These are phyloP conservation scores for Trypanosoma cruzi DNA, from an alignment of 208 protist species.

Conservation along the genomic window DNA sequence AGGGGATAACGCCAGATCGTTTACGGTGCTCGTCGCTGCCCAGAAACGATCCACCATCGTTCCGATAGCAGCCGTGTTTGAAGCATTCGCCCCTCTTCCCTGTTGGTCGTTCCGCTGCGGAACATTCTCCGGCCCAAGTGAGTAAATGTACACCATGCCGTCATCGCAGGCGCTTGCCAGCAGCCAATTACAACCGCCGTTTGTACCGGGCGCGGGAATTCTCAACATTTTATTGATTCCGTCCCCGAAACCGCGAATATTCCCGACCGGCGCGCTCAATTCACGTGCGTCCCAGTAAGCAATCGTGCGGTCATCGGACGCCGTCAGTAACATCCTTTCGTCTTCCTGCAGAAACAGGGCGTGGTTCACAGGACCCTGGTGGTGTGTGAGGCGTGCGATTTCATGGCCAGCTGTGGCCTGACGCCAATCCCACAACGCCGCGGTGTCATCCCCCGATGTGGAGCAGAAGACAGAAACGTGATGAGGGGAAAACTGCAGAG, in stretches of 20 bases:
- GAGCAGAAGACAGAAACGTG: slow-evolving; percentile 58
- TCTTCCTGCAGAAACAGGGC: slow-evolving; percentile 59
- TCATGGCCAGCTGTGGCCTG: slow-evolving; percentile 25
- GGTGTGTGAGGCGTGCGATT: slow-evolving; percentile 38
- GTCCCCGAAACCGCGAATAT: slow-evolving; percentile 61
- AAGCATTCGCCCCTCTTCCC: neutral
- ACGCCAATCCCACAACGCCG: slow-evolving; percentile 70
- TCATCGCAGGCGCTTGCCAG: slow-evolving; percentile 84
- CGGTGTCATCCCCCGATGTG: slow-evolving; percentile 84
- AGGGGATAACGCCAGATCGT: slow-evolving; percentile 66
- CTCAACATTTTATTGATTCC: slow-evolving; percentile 85
- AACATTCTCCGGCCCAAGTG: slow-evolving; percentile 19
- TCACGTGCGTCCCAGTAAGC: slow-evolving; percentile 72
- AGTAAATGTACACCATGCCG: slow-evolving; percentile 80
- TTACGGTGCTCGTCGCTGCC: slow-evolving; percentile 71
- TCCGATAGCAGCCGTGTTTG: slow-evolving; percentile 18
- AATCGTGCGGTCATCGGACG: slow-evolving; percentile 79
- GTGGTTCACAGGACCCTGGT: slow-evolving; percentile 77
- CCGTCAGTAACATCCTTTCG: slow-evolving; percentile 49
- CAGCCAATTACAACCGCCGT: slow-evolving; percentile 8
- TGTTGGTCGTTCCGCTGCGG: neutral
- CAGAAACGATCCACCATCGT: slow-evolving; percentile 71
- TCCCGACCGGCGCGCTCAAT: slow-evolving; percentile 38
- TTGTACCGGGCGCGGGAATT: slow-evolving; percentile 25
- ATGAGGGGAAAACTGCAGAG: slow-evolving; percentile 68